Base-by-base conservation (phyloP, 1,284 basidiomycete genomes). In the Cutaneotrichosporon sp. region DNA sequence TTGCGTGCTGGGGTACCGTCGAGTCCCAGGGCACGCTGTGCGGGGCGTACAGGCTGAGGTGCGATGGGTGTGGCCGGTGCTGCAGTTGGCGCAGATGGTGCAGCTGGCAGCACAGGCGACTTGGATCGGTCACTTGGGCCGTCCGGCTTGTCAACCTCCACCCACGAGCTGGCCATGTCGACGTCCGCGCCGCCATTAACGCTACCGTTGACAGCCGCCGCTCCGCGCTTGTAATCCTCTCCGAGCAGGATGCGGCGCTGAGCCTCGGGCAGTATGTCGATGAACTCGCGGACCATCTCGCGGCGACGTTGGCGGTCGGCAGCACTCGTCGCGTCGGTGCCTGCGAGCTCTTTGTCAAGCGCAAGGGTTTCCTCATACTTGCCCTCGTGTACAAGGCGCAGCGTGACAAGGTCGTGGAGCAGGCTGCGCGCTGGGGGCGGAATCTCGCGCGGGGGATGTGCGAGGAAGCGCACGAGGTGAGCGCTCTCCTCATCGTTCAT, bases 351-450 rank as follows among this genome's bases (percentile, higher is more conserved):
- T 52, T 81, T 80, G 73, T 90, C 88, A 33, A 88, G 78, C 68
- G 85, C 84, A 58, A 90, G 80, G 1, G 86, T 86, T 30, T 84
- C 82, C 0, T 81, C 77, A 64, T 86, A 85, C 56, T 83, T 80
- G 4, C 88, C 88, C 7, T 79, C 79, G 65, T 89, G 86, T 30
- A 90, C 81, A 4, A 90, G 80, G 12, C 88, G 83, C 9, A 87
- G 81, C 52, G 84, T 88, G 30, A 89, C 79, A n/a, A 91, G 80
- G 63, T 90, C 86, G 68, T 90, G 88, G 0, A 91, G 72, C 12
- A 83, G 76, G 2, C 82, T 78, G 18, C 84, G 72, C 1, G 83
- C 81, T 0, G 76, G 57, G 0, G 77, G 55, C 0, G 81, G 70
- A 21, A 84, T 69, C 23, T 76, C 63, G 34, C 77, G 60, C 0